A percentile compares a stretch with the other conserved stretches of the same genome.
These are phyloP conservation scores for Spergularia azorica DNA, from an alignment of 179 eudicot species.

Conservation along the genomic window DNA sequence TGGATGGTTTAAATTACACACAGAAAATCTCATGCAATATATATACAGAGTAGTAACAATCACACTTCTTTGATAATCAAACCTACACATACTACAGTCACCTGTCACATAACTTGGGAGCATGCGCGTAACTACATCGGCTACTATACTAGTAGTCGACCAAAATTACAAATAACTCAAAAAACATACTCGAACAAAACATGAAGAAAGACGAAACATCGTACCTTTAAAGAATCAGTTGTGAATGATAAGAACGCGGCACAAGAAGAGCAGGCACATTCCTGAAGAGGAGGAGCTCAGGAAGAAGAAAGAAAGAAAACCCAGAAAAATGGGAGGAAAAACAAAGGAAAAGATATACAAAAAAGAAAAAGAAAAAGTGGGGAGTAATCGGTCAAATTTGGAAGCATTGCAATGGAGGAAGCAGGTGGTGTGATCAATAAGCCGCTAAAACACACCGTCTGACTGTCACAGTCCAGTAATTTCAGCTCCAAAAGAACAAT, in stretches of 20 bases:
- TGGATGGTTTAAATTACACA: no score
- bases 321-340: neutral
- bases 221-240: neutral
- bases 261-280: slow-evolving; percentile 25
- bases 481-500: neutral
- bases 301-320: neutral
- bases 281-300: neutral
- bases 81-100: no score
- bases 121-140: no score
- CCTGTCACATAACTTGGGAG: no score
- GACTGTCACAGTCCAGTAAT: neutral
- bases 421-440: neutral
- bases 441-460: neutral
- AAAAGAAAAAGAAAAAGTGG: neutral
- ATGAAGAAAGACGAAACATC: neutral
- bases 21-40: no score
- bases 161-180: neutral
- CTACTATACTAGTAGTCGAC: neutral
- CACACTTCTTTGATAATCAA: no score
- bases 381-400: neutral
- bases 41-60: no score
- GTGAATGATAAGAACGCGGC: slow-evolving; percentile 25
- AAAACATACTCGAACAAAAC: neutral
- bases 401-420: neutral
- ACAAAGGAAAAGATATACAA: neutral